Conservation (phyloP, 1,139 yeast genomes). For the Pichia sp. region DNA sequence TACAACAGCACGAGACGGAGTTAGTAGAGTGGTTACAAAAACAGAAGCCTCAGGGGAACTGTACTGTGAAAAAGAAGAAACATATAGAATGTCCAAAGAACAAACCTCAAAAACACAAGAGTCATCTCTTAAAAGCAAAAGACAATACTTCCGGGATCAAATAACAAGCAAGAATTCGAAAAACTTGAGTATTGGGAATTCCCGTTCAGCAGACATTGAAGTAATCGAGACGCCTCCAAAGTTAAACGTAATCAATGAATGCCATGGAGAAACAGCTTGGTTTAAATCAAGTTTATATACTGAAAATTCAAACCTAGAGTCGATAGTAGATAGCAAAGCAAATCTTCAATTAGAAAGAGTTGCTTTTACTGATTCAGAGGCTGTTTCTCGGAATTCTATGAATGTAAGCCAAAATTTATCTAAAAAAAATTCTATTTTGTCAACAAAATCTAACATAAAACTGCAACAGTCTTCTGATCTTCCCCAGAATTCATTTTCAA, state of each 20-base stretch:
- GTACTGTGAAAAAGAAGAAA: neutral
- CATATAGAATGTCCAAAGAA: neutral
- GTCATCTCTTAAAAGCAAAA: neutral
- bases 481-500: too few relatives aligned
- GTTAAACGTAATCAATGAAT: neutral
- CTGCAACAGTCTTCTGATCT: too few relatives aligned
- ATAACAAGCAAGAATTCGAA: neutral
- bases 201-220: neutral
- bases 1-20: slow-evolving; percentile 6
- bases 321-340: too few relatives aligned
- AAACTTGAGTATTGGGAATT: neutral
- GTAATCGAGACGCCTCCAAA: neutral
- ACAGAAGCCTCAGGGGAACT: neutral
- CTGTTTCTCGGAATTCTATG: too few relatives aligned
- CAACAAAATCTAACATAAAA: too few relatives aligned
- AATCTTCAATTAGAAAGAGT: too few relatives aligned
- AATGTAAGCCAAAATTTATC: too few relatives aligned
- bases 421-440: too few relatives aligned
- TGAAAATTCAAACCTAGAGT: too few relatives aligned
- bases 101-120: neutral
- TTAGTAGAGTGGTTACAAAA: neutral
- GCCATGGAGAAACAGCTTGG: slow-evolving; percentile 1
- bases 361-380: too few relatives aligned
- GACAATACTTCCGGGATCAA: neutral
- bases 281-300: neutral